These are phyloP conservation scores for Keqinozyma sinolaborantium DNA, from an alignment of 1,139 yeast species.

Conservation along the genomic window DNA sequence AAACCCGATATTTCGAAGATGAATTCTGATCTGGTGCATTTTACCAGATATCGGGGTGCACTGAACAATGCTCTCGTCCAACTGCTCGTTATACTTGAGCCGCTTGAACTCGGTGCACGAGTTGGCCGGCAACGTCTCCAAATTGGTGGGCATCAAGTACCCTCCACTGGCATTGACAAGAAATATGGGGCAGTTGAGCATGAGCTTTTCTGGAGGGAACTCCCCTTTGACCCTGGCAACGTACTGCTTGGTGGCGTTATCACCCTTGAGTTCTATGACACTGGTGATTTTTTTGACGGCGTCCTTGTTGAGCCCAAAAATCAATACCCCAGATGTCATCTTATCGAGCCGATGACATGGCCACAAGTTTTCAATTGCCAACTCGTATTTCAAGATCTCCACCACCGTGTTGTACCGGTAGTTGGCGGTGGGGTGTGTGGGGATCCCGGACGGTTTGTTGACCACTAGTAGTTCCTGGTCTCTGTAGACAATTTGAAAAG, in stretches of 20 bases:
- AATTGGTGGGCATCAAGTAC: constrained; percentile 29
- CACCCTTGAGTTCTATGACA: constrained; percentile 30
- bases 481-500: constrained; percentile 43
- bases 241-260: constrained; percentile 44
- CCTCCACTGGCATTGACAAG: constrained; percentile 33
- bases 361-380: constrained; percentile 30
- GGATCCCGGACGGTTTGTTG: constrained; percentile 73
- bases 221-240: constrained; percentile 61
- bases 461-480: constrained; percentile 53
- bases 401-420: constrained; percentile 59
- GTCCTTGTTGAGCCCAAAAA: constrained; percentile 49
- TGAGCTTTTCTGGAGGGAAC: constrained; percentile 38
- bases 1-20: constrained; percentile 57
- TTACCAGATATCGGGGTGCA: constrained; percentile 73
- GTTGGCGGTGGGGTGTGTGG: constrained; percentile 76
- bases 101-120: constrained; percentile 33
- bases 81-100: constrained; percentile 17
- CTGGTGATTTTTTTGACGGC: constrained; percentile 44
- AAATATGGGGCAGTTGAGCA: constrained; percentile 34
- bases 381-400: constrained; percentile 49
- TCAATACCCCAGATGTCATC: constrained; percentile 69
- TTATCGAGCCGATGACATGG: constrained; percentile 73
- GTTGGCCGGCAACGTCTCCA: constrained; percentile 20
- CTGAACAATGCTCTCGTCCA: constrained; percentile 52
- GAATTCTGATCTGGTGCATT: constrained; percentile 78